Evolutionary conservation across 257 asterid genomes (phyloP).

Genomic region (Nicotiana benthamiana): DNA sequence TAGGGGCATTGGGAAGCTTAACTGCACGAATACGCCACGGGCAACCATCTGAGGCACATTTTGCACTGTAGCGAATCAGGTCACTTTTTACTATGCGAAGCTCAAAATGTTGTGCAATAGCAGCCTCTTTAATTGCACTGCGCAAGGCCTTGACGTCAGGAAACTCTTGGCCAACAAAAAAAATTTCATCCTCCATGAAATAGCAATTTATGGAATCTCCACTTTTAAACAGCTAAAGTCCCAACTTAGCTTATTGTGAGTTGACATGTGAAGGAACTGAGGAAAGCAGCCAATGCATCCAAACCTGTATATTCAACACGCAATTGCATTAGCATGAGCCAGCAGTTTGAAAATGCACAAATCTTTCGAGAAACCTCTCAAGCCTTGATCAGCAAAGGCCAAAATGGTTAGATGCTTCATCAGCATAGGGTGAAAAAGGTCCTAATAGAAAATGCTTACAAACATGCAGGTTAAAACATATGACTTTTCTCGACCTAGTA

Average conservation of each 20-base stretch:
- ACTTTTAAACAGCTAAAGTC: not conserved
- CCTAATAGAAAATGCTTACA: not conserved
- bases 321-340: not conserved
- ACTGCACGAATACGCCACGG: slow-evolving; percentile 87
- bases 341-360: not conserved
- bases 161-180: slow-evolving; percentile 62
- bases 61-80: slow-evolving; percentile 61
- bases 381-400: not conserved
- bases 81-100: slow-evolving; percentile 66
- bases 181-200: slow-evolving; percentile 45
- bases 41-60: slow-evolving; percentile 70
- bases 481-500: not conserved
- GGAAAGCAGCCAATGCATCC: not conserved
- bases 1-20: slow-evolving; percentile 62
- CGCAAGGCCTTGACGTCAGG: slow-evolving; percentile 71
- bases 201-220: not conserved
- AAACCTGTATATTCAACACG: not conserved
- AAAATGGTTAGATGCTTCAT: not conserved
- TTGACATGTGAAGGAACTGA: not conserved
- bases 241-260: not conserved
- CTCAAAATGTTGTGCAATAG: slow-evolving; percentile 77
- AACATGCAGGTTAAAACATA: not conserved
- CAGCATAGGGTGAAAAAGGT: not conserved
- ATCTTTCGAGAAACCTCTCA: not conserved
- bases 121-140: slow-evolving; percentile 64